These are phyloP conservation scores for Scedosporium minutisporum DNA, from an alignment of 2,329 filamentous ascomycete species.

Conservation along the genomic window DNA sequence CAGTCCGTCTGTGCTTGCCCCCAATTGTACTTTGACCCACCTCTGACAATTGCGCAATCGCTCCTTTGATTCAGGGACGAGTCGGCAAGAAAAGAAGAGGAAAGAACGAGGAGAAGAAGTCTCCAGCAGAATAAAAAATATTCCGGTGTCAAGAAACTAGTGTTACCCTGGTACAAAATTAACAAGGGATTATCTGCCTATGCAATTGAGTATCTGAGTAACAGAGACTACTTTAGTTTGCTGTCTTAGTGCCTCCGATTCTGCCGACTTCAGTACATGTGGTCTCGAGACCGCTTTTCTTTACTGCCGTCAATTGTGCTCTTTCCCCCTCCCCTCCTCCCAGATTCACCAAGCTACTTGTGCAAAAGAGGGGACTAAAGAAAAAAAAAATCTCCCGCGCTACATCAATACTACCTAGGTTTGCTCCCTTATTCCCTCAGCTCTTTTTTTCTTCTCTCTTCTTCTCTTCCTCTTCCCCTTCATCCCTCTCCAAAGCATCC, in stretches of 20 bases:
- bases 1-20: not conserved
- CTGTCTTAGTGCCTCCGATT: too few relatives aligned
- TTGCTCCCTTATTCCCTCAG: not conserved
- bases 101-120: not conserved
- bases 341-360: not conserved
- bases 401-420: not conserved
- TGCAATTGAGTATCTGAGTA: not conserved
- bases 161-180: not conserved
- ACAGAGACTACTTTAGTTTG: not conserved
- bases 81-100: not conserved
- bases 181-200: not conserved
- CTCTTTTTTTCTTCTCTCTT: constrained; percentile 13
- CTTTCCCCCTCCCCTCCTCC: not conserved
- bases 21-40: not conserved
- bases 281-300: not conserved
- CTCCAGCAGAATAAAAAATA: not conserved
- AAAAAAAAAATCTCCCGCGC: constrained; percentile 2
- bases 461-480: constrained; percentile 10
- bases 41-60: constrained; percentile 1
- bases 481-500: constrained; percentile 5
- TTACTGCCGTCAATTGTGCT: not conserved
- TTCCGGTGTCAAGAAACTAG: not conserved
- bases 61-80: not conserved
- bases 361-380: not conserved
- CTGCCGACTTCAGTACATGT: not conserved